Evolutionary conservation across 1,284 basidiomycete genomes (phyloP).

Genomic region (Polyporus tsugae): DNA sequence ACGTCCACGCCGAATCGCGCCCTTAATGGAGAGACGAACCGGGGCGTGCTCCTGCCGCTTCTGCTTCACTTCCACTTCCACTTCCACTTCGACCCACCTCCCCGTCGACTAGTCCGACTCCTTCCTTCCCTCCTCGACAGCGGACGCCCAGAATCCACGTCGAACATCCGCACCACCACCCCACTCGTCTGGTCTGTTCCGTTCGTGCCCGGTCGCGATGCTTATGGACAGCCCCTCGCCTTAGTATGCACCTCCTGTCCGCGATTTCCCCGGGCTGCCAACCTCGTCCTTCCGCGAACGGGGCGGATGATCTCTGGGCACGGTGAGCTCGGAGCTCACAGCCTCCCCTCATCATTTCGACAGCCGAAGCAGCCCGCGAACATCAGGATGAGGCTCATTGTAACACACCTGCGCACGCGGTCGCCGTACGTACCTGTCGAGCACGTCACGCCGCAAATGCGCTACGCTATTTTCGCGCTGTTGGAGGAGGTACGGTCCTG

Average conservation of each 20-base stretch:
- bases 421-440: neutral
- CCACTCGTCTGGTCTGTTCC: neutral
- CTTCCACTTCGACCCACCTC: neutral
- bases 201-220: neutral
- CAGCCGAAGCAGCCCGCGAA: neutral
- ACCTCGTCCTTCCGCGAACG: conserved; percentile 6
- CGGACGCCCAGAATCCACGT: neutral
- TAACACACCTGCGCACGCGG: neutral
- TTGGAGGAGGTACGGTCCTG: neutral
- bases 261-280: conserved; percentile 22
- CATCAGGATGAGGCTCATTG: neutral
- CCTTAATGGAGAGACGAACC: neutral
- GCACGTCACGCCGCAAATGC: neutral
- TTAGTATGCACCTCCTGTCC: conserved; percentile 8
- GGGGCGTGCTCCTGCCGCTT: neutral
- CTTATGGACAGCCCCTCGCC: neutral
- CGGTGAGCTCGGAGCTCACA: conserved; percentile 15
- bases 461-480: neutral
- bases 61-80: conserved; percentile 1
- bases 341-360: neutral
- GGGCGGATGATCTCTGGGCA: neutral
- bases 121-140: neutral
- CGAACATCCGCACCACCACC: neutral
- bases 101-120: neutral
- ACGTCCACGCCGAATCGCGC: neutral